Conservation (phyloP, 1,284 basidiomycete species). For the Ganoderma boninense region DNA sequence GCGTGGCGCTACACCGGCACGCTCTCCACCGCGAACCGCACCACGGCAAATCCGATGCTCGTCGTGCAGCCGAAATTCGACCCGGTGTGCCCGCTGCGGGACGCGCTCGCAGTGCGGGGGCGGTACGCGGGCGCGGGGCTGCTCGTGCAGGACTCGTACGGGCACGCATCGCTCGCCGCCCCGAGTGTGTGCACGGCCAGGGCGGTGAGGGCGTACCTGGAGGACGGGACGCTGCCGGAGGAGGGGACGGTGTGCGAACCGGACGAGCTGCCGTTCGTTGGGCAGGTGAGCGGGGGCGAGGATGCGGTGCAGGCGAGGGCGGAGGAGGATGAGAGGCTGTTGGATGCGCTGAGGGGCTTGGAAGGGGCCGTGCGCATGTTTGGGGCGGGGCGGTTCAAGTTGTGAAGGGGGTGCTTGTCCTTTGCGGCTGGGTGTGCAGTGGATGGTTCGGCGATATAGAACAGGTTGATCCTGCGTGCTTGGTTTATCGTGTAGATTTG, state of each 20-base stretch:
- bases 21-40: constrained; percentile 13
- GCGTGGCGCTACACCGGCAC: constrained; percentile 32
- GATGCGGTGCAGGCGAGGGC: neutral
- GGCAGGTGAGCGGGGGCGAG: neutral
- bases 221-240: constrained; percentile 49
- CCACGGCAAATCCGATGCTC: constrained; percentile 39
- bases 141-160: constrained; percentile 28
- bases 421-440: no score
- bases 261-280: constrained; percentile 26
- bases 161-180: constrained; percentile 52
- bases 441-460: no score
- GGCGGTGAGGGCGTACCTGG: constrained; percentile 51
- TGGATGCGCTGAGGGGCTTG: constrained; percentile 10
- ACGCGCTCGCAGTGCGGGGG: constrained; percentile 26
- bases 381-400: neutral
- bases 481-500: no score
- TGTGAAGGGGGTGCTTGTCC: no score
- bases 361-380: constrained; percentile 10
- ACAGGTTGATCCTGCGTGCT: no score
- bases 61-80: constrained; percentile 30
- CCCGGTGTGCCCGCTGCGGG: constrained; percentile 29
- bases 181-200: constrained; percentile 53
- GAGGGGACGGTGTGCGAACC: constrained; percentile 49
- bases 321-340: constrained; percentile 9
- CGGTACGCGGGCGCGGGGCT: constrained; percentile 29